phyloP scores from a whole-genome alignment of 495 filamentous ascomycete genomes.

The Penicillium lividum region DNA sequence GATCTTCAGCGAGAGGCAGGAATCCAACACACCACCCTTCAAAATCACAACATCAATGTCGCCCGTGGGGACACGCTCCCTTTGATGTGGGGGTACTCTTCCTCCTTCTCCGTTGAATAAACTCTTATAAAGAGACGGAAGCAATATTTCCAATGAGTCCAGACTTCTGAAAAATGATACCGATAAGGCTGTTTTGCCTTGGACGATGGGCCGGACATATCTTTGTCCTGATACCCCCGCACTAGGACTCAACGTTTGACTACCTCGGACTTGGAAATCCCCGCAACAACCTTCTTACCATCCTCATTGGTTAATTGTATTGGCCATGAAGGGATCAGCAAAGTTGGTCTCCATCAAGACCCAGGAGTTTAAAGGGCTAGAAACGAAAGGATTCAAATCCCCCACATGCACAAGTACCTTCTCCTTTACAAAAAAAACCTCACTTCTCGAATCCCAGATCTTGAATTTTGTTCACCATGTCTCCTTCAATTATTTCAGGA shows the following conservation, averaged over 20 bases:
- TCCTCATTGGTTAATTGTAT: slow-evolving; percentile 11
- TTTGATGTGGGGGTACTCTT: slow-evolving; percentile 9
- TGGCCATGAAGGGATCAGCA: background rate
- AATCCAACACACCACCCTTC: slow-evolving; percentile 28
- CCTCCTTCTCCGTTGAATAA: slow-evolving; percentile 23
- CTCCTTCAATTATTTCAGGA: slow-evolving; percentile 12
- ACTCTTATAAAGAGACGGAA: slow-evolving; percentile 24
- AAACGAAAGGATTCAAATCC: slow-evolving; percentile 12
- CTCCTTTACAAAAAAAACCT: background rate
- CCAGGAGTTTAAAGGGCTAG: slow-evolving; percentile 4
- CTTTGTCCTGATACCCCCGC: slow-evolving; percentile 14
- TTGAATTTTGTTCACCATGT: slow-evolving; percentile 12
- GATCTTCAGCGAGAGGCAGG: slow-evolving; percentile 10
- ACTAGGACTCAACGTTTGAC: no score
- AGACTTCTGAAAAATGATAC: slow-evolving; percentile 17
- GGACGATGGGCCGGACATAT: slow-evolving; percentile 13
- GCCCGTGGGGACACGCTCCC: slow-evolving; percentile 11
- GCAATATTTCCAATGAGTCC: slow-evolving; percentile 6
- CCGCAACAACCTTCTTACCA: background rate
- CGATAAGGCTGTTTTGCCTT: slow-evolving; percentile 3
- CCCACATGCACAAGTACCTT: slow-evolving; percentile 16
- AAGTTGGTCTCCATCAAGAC: slow-evolving; percentile 5
- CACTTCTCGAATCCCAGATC: slow-evolving; percentile 2
- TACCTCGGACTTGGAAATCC: background rate
- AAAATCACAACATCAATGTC: slow-evolving; percentile 19